phyloP scores from a whole-genome alignment of 129 eudicot genomes.

The Escallonia rubra region DNA sequence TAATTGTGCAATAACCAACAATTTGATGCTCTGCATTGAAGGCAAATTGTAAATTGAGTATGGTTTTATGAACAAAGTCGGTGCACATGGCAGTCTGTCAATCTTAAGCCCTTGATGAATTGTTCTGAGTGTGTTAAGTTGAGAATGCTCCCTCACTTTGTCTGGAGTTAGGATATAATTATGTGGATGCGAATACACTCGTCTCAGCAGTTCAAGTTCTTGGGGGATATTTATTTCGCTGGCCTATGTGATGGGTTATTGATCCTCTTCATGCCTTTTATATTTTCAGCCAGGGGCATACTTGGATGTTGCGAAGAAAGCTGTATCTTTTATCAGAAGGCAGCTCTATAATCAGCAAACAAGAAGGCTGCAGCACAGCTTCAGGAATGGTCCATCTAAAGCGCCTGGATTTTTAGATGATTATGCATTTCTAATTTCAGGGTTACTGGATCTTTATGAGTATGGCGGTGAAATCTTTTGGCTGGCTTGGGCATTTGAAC shows the following conservation, averaged over 20 bases:
- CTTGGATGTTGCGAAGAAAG: constrained; percentile 79
- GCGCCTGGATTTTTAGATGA: constrained; percentile 97
- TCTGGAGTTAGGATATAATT: too few species aligned
- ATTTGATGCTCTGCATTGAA: too few species aligned
- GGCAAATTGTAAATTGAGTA: too few species aligned
- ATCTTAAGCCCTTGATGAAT: too few species aligned
- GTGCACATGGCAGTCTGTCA: too few species aligned
- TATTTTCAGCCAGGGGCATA: constrained; percentile 59
- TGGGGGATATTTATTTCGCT: too few species aligned
- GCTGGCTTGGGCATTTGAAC: constrained; percentile 84
- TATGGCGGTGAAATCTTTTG: constrained; percentile 66
- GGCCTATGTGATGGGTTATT: background rate
- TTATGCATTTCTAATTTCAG: constrained; percentile 79
- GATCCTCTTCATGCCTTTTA: background rate
- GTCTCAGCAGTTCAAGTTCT: too few species aligned
- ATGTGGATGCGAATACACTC: too few species aligned
- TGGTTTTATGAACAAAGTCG: too few species aligned
- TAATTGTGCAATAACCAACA: too few species aligned
- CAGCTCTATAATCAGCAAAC: constrained; percentile 54
- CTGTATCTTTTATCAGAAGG: constrained; percentile 61
- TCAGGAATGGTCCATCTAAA: constrained; percentile 82
- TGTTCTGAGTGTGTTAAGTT: too few species aligned
- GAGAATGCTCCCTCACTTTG: too few species aligned
- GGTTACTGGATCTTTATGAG: constrained; percentile 77
- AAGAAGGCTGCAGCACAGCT: constrained; percentile 73